phyloP scores from a whole-genome alignment of 2,329 filamentous ascomycete species.

The Ophiostoma australiae region DNA sequence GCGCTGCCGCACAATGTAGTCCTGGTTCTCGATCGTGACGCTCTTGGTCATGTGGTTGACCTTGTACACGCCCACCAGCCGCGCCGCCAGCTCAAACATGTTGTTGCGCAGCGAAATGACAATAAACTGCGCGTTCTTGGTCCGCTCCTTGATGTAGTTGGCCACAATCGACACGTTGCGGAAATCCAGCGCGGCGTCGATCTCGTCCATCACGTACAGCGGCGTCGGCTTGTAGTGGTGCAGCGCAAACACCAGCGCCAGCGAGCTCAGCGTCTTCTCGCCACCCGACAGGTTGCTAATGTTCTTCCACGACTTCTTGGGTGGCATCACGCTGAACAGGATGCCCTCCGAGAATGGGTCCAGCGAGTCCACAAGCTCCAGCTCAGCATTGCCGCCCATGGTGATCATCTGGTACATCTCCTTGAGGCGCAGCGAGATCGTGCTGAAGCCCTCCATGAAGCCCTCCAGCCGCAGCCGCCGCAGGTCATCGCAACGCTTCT shows the following conservation, averaged over 20 bases:
- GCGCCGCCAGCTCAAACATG: conserved; percentile 98
- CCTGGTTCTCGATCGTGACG: conserved; percentile 79
- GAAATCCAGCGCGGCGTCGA: conserved; percentile 96
- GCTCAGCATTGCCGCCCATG: conserved; percentile 96
- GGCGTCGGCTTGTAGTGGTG: conserved; percentile 98
- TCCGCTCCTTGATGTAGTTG: conserved; percentile 97
- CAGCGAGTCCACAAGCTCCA: conserved; percentile 91
- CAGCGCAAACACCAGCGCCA: conserved; percentile 94
- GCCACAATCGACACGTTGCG: conserved; percentile 97
- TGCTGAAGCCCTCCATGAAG: conserved; percentile 97
- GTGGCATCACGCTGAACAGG: conserved; percentile 96
- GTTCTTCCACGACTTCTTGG: conserved; percentile 99
- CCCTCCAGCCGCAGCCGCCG: conserved; percentile 85
- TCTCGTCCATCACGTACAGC: conserved; percentile 99
- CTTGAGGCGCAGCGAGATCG: conserved; percentile 89
- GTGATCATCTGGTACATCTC: conserved; percentile 99
- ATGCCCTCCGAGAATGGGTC: conserved; percentile 98
- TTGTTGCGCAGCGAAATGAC: conserved; percentile 98
- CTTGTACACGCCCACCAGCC: conserved; percentile 97
- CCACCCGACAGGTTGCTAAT: conserved; percentile 93
- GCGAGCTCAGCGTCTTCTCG: conserved; percentile 89
- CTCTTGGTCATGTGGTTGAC: conserved; percentile 98
- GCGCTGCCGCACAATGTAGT: conserved; percentile 56
- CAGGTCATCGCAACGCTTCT: conserved; percentile 88
- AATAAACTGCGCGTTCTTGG: conserved; percentile 98